Percentiles rank a stretch among this genome's conserved stretches.
Conservation (phyloP, 805 yeast species). For the Saccharomycopsis malanga region DNA sequence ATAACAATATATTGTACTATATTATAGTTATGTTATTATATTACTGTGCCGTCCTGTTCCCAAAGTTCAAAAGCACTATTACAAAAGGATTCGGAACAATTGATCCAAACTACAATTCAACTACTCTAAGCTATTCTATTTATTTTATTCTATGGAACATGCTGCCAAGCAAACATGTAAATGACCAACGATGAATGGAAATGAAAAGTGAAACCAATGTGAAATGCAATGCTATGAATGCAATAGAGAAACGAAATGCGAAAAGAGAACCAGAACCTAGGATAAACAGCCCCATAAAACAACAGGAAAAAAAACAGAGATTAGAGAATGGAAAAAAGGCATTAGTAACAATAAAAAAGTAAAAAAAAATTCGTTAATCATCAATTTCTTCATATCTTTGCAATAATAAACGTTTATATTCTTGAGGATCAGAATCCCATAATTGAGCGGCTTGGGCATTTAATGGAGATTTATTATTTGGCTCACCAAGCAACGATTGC, state of each 20-base stretch:
- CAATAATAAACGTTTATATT: constrained; percentile 27
- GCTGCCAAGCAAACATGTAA: too few relatives aligned
- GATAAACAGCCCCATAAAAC: neutral
- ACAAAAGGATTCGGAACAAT: too few relatives aligned
- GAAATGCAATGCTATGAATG: too few relatives aligned
- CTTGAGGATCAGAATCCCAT: constrained; percentile 40
- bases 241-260: neutral
- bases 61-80: too few relatives aligned
- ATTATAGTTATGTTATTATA: too few relatives aligned
- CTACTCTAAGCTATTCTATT: too few relatives aligned
- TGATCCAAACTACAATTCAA: too few relatives aligned
- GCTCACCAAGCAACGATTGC: constrained; percentile 56
- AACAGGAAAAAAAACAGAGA: neutral
- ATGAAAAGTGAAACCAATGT: too few relatives aligned
- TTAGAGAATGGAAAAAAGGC: neutral
- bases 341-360: neutral
- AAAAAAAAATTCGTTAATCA: constrained; percentile 3
- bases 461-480: constrained; percentile 49
- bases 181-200: too few relatives aligned
- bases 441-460: constrained; percentile 52
- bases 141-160: too few relatives aligned
- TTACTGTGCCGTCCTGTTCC: too few relatives aligned
- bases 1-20: too few relatives aligned
- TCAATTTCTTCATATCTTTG: constrained; percentile 21
- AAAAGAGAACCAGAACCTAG: neutral